Base-by-base conservation (phyloP, 139 green algal genomes). In the Chlamydomonas urium region DNA sequence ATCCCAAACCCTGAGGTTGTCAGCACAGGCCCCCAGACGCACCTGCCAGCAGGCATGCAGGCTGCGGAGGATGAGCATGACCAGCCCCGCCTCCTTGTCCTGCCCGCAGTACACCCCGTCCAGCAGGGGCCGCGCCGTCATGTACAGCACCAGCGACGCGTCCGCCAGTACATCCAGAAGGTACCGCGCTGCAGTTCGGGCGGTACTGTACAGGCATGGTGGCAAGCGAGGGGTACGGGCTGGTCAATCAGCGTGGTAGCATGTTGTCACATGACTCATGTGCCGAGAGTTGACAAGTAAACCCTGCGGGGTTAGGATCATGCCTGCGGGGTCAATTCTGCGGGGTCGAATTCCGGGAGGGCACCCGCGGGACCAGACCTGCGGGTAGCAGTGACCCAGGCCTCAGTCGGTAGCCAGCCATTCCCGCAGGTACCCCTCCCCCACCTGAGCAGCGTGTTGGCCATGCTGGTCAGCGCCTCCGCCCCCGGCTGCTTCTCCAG, bases 81-180 rank as follows among this genome's bases (percentile, higher is more conserved):
- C 73, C 31, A 79, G 57, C 31, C n/a, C 56, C 3, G 73, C 73
- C 38, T 79, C 73, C 42, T 79, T 73, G 66, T 79, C 73, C 23
- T 23, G 3, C 5, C 10, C 34, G 33, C 73, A 79, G 56, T 59
- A 75, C 47, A 72, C 79, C 37, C 79, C 79, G 34, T 84, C 74
- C 5, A 84, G 70, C 74, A 84, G 66, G 37, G 74, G 79, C 37
- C 74, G 47, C 2, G 70, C 79, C 21, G 47, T 66, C 26, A 47
- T 33, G 59, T 79, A 74, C 74, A 84, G 71, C 38, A 69, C 71
- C 21, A 84, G 66, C 19, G 74, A 69, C 3, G 74, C 79, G 17
- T 84, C 79, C 0, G 66, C 69, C 1, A 84, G 47, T 47, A 84
- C 66, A 59, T 84, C 79, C n/a, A 63, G 50, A 28, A 78, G 47